Evolutionary conservation across 768 basidiomycete species (phyloP), one percentile per base, ranked within the genome.

Genomic region (Suillus variegatus): DNA sequence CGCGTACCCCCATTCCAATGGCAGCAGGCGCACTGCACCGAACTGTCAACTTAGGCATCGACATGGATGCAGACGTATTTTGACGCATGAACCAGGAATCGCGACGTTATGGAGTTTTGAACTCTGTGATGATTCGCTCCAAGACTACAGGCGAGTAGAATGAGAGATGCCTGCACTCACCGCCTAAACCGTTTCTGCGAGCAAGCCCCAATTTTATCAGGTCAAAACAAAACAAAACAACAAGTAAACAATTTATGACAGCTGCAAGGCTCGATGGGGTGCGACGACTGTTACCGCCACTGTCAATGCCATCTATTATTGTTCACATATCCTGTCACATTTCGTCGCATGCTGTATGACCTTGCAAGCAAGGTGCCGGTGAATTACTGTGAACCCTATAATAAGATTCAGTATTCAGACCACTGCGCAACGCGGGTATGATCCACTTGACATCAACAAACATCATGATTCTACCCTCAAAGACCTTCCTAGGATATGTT

Each of bases 1-100:
- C 82, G 70, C 89, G 89, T 20, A 32, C 28, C 4, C 41, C 41
- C 6, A 7, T 32, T 28, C 28, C 58, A 32, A 41, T 32, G 25
- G 41, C 10, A 38, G 58, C 41, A 43, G 58, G 58, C 6, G 41
- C 25, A 32, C 18, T 43, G 5, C 58, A 25, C 12, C 4, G 25
- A 28, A 43, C 40, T 60, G 58, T 60, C 41, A 60, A 60, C 58
- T 43, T 43, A 60, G 58, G 25, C 41, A 43, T 60, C 58, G 41
- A 43, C 40, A 28, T 32, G 12, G 40, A 60, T 20, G 61, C 63
- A 62, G 35, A 62, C 61, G 12, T 20, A 9, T 28, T 7, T 25
- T 62, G 35, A 18, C 57, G 57, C 25, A 58, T 58, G 57, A 58
- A 58, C 6, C 22, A 6, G 55, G 6, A 22, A 38, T 56, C 22